phyloP scores from a whole-genome alignment of 169 alveolate genomes.

The Plasmodium ovale region DNA sequence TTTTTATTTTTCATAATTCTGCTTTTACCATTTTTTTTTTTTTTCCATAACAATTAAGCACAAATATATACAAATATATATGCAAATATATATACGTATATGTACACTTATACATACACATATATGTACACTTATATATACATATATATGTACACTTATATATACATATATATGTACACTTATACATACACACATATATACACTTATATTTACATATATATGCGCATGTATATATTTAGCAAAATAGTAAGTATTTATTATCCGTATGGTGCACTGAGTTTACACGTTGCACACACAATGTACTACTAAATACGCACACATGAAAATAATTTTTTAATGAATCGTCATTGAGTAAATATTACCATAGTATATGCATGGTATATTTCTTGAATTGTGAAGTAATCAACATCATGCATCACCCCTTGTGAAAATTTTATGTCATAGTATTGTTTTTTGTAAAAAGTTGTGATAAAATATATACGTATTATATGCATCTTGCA shows the following conservation, averaged over 20 bases:
- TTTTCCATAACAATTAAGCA: conserved; percentile 8
- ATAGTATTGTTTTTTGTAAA: conserved; percentile 46
- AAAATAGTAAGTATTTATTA: conserved; percentile 22
- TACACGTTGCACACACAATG: conserved; percentile 71
- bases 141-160: background rate
- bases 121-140: too few species aligned
- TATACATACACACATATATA: too few species aligned
- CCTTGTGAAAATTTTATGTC: conserved; percentile 36
- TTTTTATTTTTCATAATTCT: conserved; percentile 16
- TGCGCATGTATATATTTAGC: conserved; percentile 1
- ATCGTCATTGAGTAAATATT: conserved; percentile 36
- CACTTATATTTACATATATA: background rate
- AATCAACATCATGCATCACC: conserved; percentile 28
- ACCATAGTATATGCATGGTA: conserved; percentile 41
- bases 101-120: too few species aligned
- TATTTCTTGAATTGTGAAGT: conserved; percentile 19
- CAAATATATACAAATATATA: conserved; percentile 7
- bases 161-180: too few species aligned
- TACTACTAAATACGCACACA: conserved; percentile 46
- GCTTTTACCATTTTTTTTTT: conserved; percentile 17
- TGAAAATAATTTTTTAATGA: conserved; percentile 31
- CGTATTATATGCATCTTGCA: conserved; percentile 44
- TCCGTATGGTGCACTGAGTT: conserved; percentile 74
- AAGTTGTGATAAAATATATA: conserved; percentile 24
- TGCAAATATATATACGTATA: background rate